Base-by-base conservation (phyloP, 192 early-diverging fungal species). In the Ambispora gerdemannii region DNA sequence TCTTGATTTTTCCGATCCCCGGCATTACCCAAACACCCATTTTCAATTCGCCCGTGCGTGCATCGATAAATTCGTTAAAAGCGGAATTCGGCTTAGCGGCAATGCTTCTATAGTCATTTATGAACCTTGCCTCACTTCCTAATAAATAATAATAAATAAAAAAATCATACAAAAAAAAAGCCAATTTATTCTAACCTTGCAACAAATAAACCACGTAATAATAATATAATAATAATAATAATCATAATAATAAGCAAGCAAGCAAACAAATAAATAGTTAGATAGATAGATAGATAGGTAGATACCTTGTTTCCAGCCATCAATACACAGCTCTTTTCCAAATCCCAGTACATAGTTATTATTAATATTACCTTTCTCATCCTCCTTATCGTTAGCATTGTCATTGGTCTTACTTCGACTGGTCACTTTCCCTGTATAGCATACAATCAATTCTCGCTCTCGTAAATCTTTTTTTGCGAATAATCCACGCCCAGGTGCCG, bases 1-100 rank as follows among this genome's bases (percentile, higher is more conserved):
- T 67, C 50, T 67, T 67, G 35, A 67, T 67, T 67, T 67, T 67
- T 67, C 50, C 65, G 32, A 53, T 13, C 0, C 65, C 51, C 24
- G 65, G 20, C 19, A 51, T 53, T 7, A 67, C 50, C 65, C 65
- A 67, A 25, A 67, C 33, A 20, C 65, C 65, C 65, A 67, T 67
- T 53, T 67, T 67, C 4, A 55, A 15, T 31, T 53, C 20, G 13
- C 65, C 65, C 27, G 43, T 67, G 10, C 53, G 27, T 1, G 33
- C 4, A 33, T 67, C 65, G 27, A 67, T 67, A 36, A 32, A 67
- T 67, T 67, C 65, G 31, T 67, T 19, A 34, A 67, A 67, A 20
- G 19, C 13, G 2, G 31, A 27, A 27, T 67, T 67, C 53, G 65
- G 65, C 25, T 53, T 67, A 31, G 17, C 11, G 19, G 24, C 17